Conservation (phyloP, 2,329 filamentous ascomycete species). For the Dryadomyces sulphureus region DNA sequence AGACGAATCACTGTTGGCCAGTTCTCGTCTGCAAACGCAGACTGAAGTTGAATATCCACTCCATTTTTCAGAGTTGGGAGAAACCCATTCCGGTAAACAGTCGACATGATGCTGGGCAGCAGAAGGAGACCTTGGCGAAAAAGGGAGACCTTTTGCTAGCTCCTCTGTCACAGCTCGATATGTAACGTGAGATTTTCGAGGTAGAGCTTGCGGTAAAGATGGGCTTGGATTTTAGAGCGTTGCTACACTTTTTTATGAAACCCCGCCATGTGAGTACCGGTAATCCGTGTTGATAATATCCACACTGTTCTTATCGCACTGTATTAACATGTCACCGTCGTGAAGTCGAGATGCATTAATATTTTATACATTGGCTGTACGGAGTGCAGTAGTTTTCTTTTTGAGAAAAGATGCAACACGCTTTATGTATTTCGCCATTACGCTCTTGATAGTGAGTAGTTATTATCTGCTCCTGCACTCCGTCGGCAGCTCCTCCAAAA, state of each 20-base stretch:
- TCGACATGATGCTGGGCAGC: neutral
- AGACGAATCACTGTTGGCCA: slow-evolving; percentile 36
- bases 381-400: no score
- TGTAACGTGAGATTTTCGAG: neutral
- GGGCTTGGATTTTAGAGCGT: neutral
- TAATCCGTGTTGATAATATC: neutral
- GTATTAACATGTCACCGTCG: no score
- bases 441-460: no score
- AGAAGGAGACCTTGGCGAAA: neutral
- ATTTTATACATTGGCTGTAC: no score
- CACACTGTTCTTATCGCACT: neutral
- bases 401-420: no score
- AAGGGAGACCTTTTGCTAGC: neutral
- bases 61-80: slow-evolving; percentile 29
- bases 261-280: neutral
- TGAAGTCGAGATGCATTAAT: no score
- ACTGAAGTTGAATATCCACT: slow-evolving; percentile 39
- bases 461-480: no score
- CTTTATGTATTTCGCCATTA: no score
- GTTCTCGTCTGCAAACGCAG: slow-evolving; percentile 37
- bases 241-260: neutral
- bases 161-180: neutral
- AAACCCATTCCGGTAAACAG: slow-evolving; percentile 14
- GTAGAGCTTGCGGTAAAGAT: neutral
- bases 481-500: no score